Conservation (phyloP, 495 filamentous ascomycete genomes). For the Penicillium parvum region DNA sequence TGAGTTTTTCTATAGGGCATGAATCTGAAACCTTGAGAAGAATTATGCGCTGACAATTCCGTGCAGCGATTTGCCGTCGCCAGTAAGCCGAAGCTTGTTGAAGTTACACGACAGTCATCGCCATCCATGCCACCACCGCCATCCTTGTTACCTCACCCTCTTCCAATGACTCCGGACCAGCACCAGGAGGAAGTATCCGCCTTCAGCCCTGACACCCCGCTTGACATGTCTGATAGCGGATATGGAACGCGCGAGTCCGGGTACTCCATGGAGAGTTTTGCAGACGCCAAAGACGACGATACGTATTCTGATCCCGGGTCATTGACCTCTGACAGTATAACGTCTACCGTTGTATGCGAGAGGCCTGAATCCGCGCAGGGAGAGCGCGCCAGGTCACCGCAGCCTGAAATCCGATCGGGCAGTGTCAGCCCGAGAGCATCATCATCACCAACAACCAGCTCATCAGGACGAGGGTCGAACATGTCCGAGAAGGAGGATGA, state of each 20-base stretch:
- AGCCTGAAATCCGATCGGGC: constrained; percentile 25
- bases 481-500: constrained; percentile 30
- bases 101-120: constrained; percentile 42
- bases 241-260: constrained; percentile 32
- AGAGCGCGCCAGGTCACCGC: constrained; percentile 15
- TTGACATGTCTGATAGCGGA: constrained; percentile 38
- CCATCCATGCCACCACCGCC: constrained; percentile 19
- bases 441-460: constrained; percentile 14
- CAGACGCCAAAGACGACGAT: constrained; percentile 28
- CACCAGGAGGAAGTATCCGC: constrained; percentile 41
- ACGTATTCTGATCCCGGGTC: constrained; percentile 28
- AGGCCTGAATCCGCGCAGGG: constrained; percentile 18
- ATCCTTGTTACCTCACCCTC: constrained; percentile 23
- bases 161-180: constrained; percentile 37
- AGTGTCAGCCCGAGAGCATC: constrained; percentile 23
- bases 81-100: constrained; percentile 42
- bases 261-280: constrained; percentile 25
- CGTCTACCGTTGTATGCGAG: constrained; percentile 27
- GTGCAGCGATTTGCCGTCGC: constrained; percentile 37
- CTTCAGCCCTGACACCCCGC: constrained; percentile 44
- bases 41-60: neutral
- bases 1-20: constrained; percentile 9
- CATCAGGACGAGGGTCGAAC: constrained; percentile 25
- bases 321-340: constrained; percentile 28
- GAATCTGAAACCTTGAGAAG: neutral